phyloP scores from a whole-genome alignment of 2,329 filamentous ascomycete species.

The Didymella exigua region DNA sequence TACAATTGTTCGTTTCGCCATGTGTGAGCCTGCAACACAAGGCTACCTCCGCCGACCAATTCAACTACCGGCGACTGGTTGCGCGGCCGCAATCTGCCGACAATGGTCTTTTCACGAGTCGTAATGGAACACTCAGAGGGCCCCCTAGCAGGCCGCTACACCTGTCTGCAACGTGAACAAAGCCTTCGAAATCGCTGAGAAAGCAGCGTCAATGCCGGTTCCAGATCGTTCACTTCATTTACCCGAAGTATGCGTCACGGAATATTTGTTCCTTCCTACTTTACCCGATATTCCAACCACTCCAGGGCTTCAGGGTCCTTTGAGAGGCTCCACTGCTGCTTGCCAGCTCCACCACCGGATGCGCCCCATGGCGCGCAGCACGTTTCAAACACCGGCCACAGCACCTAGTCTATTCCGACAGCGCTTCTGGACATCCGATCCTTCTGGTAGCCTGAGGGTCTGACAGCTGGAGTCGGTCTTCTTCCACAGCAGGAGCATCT shows the following conservation, averaged over 20 bases:
- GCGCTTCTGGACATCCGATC: slow-evolving; percentile 16
- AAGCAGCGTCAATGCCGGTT: slow-evolving; percentile 2
- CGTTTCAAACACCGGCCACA: slow-evolving; percentile 23
- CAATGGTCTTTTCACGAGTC: slow-evolving; percentile 9
- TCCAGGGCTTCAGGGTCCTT: slow-evolving; percentile 34
- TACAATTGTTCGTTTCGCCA: slow-evolving; percentile 5
- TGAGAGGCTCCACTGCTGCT: slow-evolving; percentile 24
- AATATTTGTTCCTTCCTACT: slow-evolving; percentile 27
- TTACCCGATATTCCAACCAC: slow-evolving; percentile 29
- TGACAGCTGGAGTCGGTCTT: neutral
- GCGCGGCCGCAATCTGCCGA: slow-evolving; percentile 8
- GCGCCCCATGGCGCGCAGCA: slow-evolving; percentile 20
- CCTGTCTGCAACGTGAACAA: neutral
- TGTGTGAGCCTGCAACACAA: slow-evolving; percentile 1
- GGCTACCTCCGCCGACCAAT: slow-evolving; percentile 9
- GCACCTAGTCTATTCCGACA: slow-evolving; percentile 24
- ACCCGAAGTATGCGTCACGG: slow-evolving; percentile 23
- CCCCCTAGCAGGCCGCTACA: neutral
- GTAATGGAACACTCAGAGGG: neutral
- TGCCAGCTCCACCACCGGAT: slow-evolving; percentile 24
- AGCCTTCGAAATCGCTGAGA: neutral
- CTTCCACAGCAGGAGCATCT: neutral
- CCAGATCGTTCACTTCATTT: slow-evolving; percentile 15
- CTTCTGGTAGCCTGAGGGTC: neutral
- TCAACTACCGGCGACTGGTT: slow-evolving; percentile 10